Evolutionary conservation across 495 filamentous ascomycete species (phyloP).

Genomic region (Amphirosellinia nigrospora): DNA sequence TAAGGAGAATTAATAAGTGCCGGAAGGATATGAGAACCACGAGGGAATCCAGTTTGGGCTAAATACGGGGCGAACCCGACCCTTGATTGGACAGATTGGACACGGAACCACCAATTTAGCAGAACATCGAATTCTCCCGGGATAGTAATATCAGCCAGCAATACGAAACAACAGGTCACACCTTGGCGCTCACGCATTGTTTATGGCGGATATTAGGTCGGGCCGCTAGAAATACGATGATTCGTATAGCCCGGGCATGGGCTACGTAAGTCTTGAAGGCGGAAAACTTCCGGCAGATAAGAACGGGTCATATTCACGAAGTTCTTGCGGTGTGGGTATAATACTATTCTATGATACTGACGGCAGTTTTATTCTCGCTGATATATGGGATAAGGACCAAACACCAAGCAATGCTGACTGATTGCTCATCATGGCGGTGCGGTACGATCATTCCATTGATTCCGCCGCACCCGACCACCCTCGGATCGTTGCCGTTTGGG

Average conservation of each 20-base stretch:
- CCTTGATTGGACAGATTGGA: constrained; percentile 5
- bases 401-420: not conserved
- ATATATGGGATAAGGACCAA: not conserved
- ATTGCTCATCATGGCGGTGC: too few relatives aligned
- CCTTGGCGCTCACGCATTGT: constrained; percentile 1
- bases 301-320: not conserved
- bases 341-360: not conserved
- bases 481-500: too few relatives aligned
- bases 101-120: constrained; percentile 4
- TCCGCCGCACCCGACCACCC: too few relatives aligned
- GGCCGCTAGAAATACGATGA: not conserved
- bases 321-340: not conserved
- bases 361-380: constrained; percentile 7
- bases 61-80: constrained; percentile 2
- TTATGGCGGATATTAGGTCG: constrained; percentile 21
- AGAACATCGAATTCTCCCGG: constrained; percentile 18
- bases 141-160: constrained; percentile 19
- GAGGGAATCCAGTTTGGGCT: constrained; percentile 17
- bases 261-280: not conserved
- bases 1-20: constrained; percentile 10
- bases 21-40: constrained; percentile 11
- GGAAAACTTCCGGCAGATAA: constrained; percentile 3
- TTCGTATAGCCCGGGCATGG: not conserved
- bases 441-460: too few relatives aligned
- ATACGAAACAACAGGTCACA: constrained; percentile 17